These are phyloP conservation scores for Boletus rufocinnamomeus DNA, from an alignment of 768 basidiomycete genomes.

Conservation along the genomic window DNA sequence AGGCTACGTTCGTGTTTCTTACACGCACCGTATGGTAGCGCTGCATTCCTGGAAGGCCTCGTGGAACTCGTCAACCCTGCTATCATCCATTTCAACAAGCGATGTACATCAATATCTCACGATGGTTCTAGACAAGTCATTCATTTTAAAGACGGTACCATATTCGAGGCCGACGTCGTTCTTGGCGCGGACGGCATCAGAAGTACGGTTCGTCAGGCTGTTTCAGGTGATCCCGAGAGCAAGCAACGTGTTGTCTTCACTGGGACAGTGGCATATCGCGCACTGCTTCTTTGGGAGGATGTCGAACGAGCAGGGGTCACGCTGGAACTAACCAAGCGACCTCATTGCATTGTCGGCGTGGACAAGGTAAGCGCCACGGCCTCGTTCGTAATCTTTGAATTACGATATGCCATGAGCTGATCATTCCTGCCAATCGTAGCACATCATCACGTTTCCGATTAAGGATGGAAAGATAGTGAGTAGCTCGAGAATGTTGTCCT, in stretches of 20 bases:
- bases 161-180: conserved; percentile 47
- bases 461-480: conserved; percentile 43
- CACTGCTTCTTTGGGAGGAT: conserved; percentile 42
- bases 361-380: conserved; percentile 44
- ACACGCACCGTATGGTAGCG: conserved; percentile 34
- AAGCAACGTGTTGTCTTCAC: conserved; percentile 42
- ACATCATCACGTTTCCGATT: conserved; percentile 55
- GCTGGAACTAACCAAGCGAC: conserved; percentile 37
- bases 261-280: conserved; percentile 51
- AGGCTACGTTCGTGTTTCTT: background rate
- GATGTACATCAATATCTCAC: conserved; percentile 41
- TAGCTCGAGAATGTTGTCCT: background rate
- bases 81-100: conserved; percentile 51
- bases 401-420: background rate
- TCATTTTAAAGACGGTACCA: conserved; percentile 51
- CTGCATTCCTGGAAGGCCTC: conserved; percentile 52
- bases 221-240: conserved; percentile 31
- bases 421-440: conserved; percentile 35
- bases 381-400: background rate
- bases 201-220: conserved; percentile 40
- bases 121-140: conserved; percentile 34
- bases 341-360: conserved; percentile 46
- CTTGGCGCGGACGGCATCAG: conserved; percentile 44
- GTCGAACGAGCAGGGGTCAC: conserved; percentile 47
- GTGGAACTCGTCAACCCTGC: conserved; percentile 44